Evolutionary conservation across 257 asterid genomes (phyloP).

Genomic region (Rauvolfia tetraphylla): DNA sequence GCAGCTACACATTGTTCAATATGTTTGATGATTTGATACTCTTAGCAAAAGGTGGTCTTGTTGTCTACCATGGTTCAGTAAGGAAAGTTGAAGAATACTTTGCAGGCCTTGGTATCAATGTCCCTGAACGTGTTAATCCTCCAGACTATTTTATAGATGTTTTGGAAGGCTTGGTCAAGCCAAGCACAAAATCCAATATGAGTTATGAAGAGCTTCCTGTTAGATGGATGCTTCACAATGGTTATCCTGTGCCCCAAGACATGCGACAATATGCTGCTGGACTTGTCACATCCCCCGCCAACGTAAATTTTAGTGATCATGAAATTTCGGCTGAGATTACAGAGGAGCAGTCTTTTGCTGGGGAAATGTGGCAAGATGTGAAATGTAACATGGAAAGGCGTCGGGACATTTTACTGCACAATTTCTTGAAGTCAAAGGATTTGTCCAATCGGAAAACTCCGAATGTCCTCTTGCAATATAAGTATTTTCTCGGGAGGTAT

Average conservation of each 20-base stretch:
- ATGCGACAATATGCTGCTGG: conserved; percentile 44
- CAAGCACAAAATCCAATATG: conserved; percentile 44
- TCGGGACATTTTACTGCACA: conserved; percentile 48
- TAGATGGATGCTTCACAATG: conserved; percentile 85
- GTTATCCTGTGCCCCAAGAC: conserved; percentile 67
- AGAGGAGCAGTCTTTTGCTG: conserved; percentile 55
- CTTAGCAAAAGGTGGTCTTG: conserved; percentile 90
- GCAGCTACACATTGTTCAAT: conserved; percentile 81
- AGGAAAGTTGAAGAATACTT: conserved; percentile 84
- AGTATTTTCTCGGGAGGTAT: conserved; percentile 77
- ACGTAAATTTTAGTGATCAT: conserved; percentile 30
- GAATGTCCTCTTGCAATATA: conserved; percentile 52
- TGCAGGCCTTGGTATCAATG: conserved; percentile 50
- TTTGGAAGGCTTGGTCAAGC: conserved; percentile 81
- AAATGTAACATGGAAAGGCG: conserved; percentile 47
- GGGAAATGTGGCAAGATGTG: conserved; percentile 64
- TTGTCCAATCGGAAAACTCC: conserved; percentile 79
- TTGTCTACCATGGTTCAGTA: conserved; percentile 80
- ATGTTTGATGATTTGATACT: conserved; percentile 92
- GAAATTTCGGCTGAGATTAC: conserved; percentile 20
- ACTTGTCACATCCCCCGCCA: conserved; percentile 23
- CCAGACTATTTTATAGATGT: conserved; percentile 88
- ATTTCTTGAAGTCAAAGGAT: conserved; percentile 61
- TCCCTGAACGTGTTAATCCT: conserved; percentile 90
- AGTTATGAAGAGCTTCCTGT: conserved; percentile 74